Conservation (phyloP, 148 eudicot species). For the Camellia granthamiana region DNA sequence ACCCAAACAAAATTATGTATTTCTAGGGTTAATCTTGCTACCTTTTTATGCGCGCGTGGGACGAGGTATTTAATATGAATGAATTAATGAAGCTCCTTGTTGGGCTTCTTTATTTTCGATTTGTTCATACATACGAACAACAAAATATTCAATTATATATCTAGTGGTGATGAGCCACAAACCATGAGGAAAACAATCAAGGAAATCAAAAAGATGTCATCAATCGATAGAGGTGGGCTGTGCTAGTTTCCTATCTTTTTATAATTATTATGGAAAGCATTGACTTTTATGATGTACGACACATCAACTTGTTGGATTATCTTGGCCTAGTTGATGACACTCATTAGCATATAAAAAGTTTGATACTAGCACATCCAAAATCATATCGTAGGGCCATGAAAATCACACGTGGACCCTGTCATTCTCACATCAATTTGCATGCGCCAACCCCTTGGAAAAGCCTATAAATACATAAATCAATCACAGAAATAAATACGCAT, state of each 20-base stretch:
- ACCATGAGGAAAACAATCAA: conserved; percentile 12
- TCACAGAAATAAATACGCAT: no score
- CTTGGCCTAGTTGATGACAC: conserved; percentile 31
- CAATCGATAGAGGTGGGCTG: conserved; percentile 14
- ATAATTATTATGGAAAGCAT: conserved; percentile 24
- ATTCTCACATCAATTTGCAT: conserved; percentile 26
- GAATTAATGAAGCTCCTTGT: not conserved
- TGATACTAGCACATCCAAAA: not conserved
- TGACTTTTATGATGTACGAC: conserved; percentile 25
- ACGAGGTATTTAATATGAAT: not conserved
- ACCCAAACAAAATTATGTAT: not conserved
- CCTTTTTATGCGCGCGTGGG: not conserved
- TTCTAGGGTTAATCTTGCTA: not conserved
- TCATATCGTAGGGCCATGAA: not conserved
- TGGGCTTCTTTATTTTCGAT: conserved; percentile 4
- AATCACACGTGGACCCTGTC: conserved; percentile 30
- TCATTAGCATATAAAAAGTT: conserved; percentile 11
- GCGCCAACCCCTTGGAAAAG: conserved; percentile 5
- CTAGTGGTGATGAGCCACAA: conserved; percentile 16
- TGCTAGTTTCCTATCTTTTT: conserved; percentile 14
- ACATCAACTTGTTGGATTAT: conserved; percentile 22
- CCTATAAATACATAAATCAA: no score
- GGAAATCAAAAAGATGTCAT: conserved; percentile 14
- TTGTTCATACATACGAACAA: not conserved
- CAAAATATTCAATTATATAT: not conserved